Evolutionary conservation across 345 rosid species (phyloP).

Genomic region (Geranium rotundifolium): DNA sequence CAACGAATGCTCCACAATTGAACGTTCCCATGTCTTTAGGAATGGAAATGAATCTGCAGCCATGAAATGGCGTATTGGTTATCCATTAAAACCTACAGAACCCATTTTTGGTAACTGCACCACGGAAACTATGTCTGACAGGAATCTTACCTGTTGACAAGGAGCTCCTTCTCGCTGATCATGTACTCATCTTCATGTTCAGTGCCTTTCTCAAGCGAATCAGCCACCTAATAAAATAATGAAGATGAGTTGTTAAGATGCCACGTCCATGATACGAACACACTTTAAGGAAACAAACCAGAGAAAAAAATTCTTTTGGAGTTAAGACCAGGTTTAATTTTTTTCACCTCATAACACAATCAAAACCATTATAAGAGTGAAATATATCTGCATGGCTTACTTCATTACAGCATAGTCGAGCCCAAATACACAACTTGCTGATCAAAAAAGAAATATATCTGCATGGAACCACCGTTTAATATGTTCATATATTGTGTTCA

Average conservation of each 20-base stretch:
- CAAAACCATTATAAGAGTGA: no score
- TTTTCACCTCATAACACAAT: no score
- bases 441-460: no score
- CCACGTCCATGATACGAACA: background rate
- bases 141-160: constrained; percentile 64
- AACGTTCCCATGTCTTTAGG: constrained; percentile 99
- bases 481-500: no score
- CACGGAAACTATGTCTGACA: background rate
- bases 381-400: no score
- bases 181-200: constrained; percentile 99
- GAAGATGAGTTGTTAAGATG: background rate
- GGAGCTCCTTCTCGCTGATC: constrained; percentile 98
- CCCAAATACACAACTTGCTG: no score
- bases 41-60: constrained; percentile 72
- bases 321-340: no score
- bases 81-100: background rate
- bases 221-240: constrained; percentile 54
- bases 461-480: no score
- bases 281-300: background rate
- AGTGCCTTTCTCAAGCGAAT: constrained; percentile 98
- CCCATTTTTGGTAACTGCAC: background rate
- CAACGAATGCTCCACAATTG: constrained; percentile 99
- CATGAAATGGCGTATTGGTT: background rate
- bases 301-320: no score
- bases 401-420: no score